These are phyloP conservation scores for Penicillium sp. DNA, from an alignment of 2,329 filamentous ascomycete species.

Conservation along the genomic window DNA sequence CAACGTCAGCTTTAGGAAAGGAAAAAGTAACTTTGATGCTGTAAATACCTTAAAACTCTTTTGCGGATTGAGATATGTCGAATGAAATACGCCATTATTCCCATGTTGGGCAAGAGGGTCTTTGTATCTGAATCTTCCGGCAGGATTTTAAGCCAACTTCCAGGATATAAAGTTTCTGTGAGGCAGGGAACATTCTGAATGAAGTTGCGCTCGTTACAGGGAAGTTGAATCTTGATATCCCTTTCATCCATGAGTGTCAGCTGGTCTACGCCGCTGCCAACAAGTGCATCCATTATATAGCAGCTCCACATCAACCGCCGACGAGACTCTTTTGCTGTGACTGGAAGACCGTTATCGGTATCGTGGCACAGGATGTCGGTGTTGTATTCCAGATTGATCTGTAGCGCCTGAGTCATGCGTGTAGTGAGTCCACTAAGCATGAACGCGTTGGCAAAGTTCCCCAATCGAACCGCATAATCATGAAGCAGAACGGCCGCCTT, in stretches of 20 bases:
- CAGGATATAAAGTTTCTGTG: constrained; percentile 29
- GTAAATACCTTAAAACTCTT: constrained; percentile 17
- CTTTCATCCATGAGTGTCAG: constrained; percentile 31
- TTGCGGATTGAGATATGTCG: constrained; percentile 25
- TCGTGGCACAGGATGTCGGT: constrained; percentile 31
- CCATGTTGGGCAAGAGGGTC: constrained; percentile 20
- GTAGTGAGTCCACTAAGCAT: constrained; percentile 34
- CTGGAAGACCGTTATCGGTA: constrained; percentile 14
- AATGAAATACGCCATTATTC: constrained; percentile 25
- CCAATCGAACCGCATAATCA: constrained; percentile 33
- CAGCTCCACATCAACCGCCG: constrained; percentile 35
- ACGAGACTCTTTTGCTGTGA: constrained; percentile 29
- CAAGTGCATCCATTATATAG: constrained; percentile 32
- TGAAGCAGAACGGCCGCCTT: constrained; percentile 31
- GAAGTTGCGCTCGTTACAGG: constrained; percentile 34
- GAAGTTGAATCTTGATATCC: constrained; percentile 35
- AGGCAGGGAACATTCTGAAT: constrained; percentile 29
- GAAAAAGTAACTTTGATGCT: not conserved
- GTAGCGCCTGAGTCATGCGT: constrained; percentile 32
- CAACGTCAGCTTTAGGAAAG: not conserved
- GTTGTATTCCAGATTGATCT: constrained; percentile 36
- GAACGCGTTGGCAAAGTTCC: constrained; percentile 35
- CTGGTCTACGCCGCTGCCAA: constrained; percentile 34
- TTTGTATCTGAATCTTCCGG: constrained; percentile 11
- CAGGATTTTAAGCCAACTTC: constrained; percentile 19